phyloP scores from a whole-genome alignment of 306 rosid genomes.

The Quercus mongolica region DNA sequence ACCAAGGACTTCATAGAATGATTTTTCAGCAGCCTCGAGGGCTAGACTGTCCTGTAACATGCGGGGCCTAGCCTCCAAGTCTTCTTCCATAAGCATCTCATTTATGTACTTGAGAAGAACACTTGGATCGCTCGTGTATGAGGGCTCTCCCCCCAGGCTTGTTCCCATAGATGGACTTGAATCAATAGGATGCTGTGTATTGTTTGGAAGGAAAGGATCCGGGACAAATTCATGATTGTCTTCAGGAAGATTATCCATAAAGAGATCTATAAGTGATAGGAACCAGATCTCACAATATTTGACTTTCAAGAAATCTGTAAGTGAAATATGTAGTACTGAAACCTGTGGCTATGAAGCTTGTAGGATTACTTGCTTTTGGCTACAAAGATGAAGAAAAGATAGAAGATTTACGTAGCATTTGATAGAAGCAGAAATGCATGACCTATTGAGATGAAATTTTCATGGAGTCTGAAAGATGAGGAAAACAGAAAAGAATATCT shows the following conservation, averaged over 20 bases:
- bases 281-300: background rate
- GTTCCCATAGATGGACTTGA: background rate
- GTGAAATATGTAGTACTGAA: background rate
- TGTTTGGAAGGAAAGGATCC: slow-evolving; percentile 20
- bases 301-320: background rate
- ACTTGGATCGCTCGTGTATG: slow-evolving; percentile 41
- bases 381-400: no score
- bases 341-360: background rate
- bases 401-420: no score
- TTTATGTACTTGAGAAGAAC: slow-evolving; percentile 54
- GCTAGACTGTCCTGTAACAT: slow-evolving; percentile 70
- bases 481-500: no score
- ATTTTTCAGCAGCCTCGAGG: slow-evolving; percentile 84
- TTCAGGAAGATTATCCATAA: slow-evolving; percentile 33
- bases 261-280: background rate
- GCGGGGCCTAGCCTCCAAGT: slow-evolving; percentile 57
- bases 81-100: slow-evolving; percentile 81
- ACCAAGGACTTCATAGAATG: slow-evolving; percentile 65
- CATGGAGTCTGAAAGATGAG: no score
- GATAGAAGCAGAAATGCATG: no score
- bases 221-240: slow-evolving; percentile 28
- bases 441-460: no score
- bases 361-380: no score
- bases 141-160: slow-evolving; percentile 34
- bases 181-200: slow-evolving; percentile 14